These are phyloP conservation scores for Glebionis coronaria DNA, from an alignment of 129 eudicot genomes.

Conservation along the genomic window DNA sequence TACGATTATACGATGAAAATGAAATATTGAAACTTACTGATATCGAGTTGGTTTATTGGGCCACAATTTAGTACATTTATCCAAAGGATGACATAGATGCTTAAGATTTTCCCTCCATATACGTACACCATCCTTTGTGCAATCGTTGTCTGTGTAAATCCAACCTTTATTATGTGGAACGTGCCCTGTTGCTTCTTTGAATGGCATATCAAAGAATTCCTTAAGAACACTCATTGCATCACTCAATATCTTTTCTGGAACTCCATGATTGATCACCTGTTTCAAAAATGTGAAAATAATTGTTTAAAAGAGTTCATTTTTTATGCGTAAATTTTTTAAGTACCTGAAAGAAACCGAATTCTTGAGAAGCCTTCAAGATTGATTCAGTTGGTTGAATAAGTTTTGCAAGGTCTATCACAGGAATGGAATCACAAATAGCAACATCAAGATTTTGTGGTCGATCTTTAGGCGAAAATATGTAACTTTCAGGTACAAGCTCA, in stretches of 20 bases:
- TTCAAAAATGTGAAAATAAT: neutral
- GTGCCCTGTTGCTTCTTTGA: conserved; percentile 11
- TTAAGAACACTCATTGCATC: conserved; percentile 41
- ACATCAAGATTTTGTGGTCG: conserved; percentile 22
- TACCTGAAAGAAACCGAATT: conserved; percentile 22
- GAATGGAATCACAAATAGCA: conserved; percentile 21
- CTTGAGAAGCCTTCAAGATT: conserved; percentile 23
- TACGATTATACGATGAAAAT: neutral
- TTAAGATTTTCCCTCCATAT: conserved; percentile 73
- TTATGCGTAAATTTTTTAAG: neutral
- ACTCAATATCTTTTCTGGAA: conserved; percentile 33
- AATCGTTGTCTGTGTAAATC: neutral
- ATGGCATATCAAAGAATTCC: conserved; percentile 47
- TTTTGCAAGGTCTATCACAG: conserved; percentile 29
- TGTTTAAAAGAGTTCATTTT: neutral
- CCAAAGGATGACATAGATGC: conserved; percentile 59
- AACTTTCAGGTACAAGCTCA: conserved; percentile 26
- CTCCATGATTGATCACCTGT: conserved; percentile 69
- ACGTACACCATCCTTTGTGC: conserved; percentile 43
- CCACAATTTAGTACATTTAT: conserved; percentile 46
- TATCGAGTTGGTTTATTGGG: conserved; percentile 54
- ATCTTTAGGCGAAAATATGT: conserved; percentile 23
- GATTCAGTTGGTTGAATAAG: conserved; percentile 4
- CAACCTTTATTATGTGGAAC: conserved; percentile 18
- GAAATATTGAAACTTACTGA: conserved; percentile 26